Base-by-base conservation (phyloP, 768 basidiomycete species). In the Lactarius hengduanensis region DNA sequence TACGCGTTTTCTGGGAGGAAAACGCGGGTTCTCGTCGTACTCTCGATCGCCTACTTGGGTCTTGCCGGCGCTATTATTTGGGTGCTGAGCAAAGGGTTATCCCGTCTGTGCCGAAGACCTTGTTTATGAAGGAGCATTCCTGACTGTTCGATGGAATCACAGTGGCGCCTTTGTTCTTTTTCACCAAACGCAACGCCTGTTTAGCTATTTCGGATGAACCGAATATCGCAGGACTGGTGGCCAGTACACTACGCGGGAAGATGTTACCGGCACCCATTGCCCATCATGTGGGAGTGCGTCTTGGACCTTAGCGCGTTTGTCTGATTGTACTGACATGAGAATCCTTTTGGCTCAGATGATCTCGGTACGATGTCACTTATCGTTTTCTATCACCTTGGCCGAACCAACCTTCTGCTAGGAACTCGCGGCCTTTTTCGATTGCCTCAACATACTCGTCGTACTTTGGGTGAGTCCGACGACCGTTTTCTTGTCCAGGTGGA, bases 1-100 rank as follows among this genome's bases (percentile, higher is more conserved):
- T 69, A 69, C 26, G 66, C 69, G 2, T 69, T 69, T 53, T 32
- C 69, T 18, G 69, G 66, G 15, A 62, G 62, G 50, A 43, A 6
- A 32, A 59, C n/a, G 16, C 8, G 3, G 1, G 9, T 68, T 60
- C 66, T 69, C 13, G 45, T 36, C 55, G 7, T 22, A 38, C 69
- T 69, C 9, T 61, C 26, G 1, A 16, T 20, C 22, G 20, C 15
- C 20, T 67, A 68, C 40, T 28, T 43, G 7, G n/a, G 22, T 60
- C 36, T 69, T 28, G 40, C 54, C 34, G 34, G 58, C 18, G 34
- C 53, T 26, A 55, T 63, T 10, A 28, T 64, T 15, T 67, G 59
- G 66, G 61, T 69, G 32, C 3, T 66, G 6, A 45, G 62, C 57
- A 45, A 41, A 16, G 18, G 59, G 28, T 30, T 67, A 55, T 2